These are phyloP conservation scores for Ophiocordyceps australis DNA, from an alignment of 2,329 filamentous ascomycete species.

Conservation along the genomic window DNA sequence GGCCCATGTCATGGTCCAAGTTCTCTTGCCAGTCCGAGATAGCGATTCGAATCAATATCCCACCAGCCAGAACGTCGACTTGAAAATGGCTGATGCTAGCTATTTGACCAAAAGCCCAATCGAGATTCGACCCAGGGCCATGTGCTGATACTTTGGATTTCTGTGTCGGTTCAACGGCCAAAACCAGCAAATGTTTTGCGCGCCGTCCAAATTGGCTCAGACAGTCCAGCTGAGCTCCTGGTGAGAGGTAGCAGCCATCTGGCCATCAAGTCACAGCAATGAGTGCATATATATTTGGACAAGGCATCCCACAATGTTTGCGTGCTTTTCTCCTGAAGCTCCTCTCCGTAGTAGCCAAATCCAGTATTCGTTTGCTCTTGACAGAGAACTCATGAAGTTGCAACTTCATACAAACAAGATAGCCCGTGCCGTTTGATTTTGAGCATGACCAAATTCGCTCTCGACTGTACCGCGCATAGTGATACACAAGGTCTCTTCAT, in stretches of 20 bases:
- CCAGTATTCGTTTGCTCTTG: slow-evolving; percentile 28
- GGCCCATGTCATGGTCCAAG: slow-evolving; percentile 40
- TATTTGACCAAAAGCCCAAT: no score
- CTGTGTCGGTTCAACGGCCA: no score
- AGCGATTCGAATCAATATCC: no score
- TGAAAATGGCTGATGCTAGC: no score
- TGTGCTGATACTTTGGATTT: no score
- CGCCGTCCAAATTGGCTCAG: slow-evolving; percentile 35
- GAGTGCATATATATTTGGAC: slow-evolving; percentile 31
- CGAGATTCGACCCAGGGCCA: no score
- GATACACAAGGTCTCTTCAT: slow-evolving; percentile 42
- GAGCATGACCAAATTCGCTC: slow-evolving; percentile 25
- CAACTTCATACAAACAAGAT: slow-evolving; percentile 36
- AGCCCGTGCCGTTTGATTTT: slow-evolving; percentile 39
- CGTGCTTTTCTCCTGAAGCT: slow-evolving; percentile 42
- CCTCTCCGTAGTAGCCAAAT: slow-evolving; percentile 41
- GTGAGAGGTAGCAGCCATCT: slow-evolving; percentile 39
- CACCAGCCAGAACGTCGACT: no score
- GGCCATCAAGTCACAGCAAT: slow-evolving; percentile 28
- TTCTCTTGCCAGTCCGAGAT: slow-evolving; percentile 33
- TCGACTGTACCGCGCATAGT: slow-evolving; percentile 32
- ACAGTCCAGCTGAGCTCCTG: slow-evolving; percentile 30
- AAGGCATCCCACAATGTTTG: slow-evolving; percentile 34
- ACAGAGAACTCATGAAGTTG: slow-evolving; percentile 36
- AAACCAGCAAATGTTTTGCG: no score